Conservation (phyloP, 257 asterid genomes). For the Primulina tabacum region DNA sequence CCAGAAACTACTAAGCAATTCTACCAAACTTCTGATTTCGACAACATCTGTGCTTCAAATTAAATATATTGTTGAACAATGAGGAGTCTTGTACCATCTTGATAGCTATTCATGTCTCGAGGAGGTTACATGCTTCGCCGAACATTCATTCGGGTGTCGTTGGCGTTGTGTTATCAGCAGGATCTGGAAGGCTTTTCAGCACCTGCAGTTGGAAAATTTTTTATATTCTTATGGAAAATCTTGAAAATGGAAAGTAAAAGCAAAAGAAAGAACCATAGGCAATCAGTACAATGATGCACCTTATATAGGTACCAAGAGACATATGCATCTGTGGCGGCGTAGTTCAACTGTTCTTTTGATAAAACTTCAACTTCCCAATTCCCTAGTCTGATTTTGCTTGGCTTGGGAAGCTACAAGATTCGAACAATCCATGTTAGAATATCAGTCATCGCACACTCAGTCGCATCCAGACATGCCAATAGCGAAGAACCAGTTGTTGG, state of each 20-base stretch:
- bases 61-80: not conserved
- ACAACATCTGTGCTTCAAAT: not conserved
- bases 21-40: not conserved
- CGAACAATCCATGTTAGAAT: constrained; percentile 24
- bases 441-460: constrained; percentile 6
- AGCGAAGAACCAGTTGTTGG: constrained; percentile 3
- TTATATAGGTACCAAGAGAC: constrained; percentile 78
- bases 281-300: constrained; percentile 38
- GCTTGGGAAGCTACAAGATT: constrained; percentile 78
- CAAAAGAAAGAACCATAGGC: not conserved
- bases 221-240: constrained; percentile 1
- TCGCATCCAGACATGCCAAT: not conserved
- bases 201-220: constrained; percentile 39
- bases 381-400: constrained; percentile 63
- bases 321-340: constrained; percentile 94
- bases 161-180: constrained; percentile 28
- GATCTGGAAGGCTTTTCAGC: constrained; percentile 48
- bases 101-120: not conserved
- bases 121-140: not conserved
- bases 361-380: constrained; percentile 81
- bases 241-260: not conserved
- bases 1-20: too few relatives aligned
- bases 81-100: not conserved
- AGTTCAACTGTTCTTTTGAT: constrained; percentile 59
- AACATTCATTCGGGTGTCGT: constrained; percentile 16